Evolutionary conservation across 2,329 filamentous ascomycete genomes (phyloP), one percentile per base, ranked within the genome.

Genomic region (Alternaria rosae): DNA sequence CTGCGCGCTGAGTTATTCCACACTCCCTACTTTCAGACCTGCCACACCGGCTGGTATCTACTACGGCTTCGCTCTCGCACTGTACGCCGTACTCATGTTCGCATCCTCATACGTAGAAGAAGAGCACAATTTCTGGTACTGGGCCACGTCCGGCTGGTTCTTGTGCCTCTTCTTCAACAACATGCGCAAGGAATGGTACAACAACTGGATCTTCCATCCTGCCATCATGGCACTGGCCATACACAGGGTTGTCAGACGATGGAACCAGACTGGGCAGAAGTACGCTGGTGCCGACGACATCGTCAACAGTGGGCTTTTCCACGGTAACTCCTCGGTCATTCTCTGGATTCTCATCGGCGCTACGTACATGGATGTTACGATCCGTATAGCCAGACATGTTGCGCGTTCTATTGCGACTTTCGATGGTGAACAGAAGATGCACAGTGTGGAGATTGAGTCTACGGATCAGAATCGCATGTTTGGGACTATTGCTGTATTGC

Each of bases 101-200:
- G 94, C 94, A 10, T 97, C 92, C 76, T 98, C 94, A 74, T 99
- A 95, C 77, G 93, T 99, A 3, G 95, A 99, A 79, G 95, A 99
- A 80, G 95, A 99, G 78, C 95, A 99, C 52, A 93, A 98, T 69
- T 97, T 97, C 77, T 99, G 95, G 95, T 98, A 99, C 80, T 98
- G 94, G 93, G 81, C 88, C 1, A 87, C 90, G 0, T 89, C 91
- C 0, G 86, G 88, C 7, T 96, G 92, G 92, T 79, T 84, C 45
- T 77, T 83, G 58, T 82, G 82, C 60, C 76, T 88, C 12, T 82
- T 84, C 68, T 66, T 82, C 41, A 79, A 66, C 67, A 73, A 70
- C 23, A 66, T 72, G 47, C 77, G 76, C 5, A 75, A 76, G 51
- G 61, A 73, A 28, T 74, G 72, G 71, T 67, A 62, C 21, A 64